A percentile compares a stretch with the other conserved stretches of the same genome.
Conservation (phyloP, 2,329 filamentous ascomycete genomes). For the Conoideocrella luteorostrata region DNA sequence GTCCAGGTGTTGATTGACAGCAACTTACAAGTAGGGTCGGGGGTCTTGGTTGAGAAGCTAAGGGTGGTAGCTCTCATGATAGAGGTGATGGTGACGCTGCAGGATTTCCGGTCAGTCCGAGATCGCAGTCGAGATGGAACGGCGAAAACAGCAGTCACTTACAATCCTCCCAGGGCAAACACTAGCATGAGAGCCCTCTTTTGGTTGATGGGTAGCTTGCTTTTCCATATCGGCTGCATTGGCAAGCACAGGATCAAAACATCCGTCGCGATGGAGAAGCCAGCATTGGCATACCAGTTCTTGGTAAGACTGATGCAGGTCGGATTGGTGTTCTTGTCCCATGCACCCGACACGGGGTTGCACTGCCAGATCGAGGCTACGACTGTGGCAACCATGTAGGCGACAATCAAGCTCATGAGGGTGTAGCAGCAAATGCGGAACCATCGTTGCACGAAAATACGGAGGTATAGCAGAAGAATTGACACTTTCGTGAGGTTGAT, state of each 20-base stretch:
- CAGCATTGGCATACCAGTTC: conserved; percentile 44
- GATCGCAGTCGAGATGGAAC: too few species aligned
- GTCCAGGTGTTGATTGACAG: background rate
- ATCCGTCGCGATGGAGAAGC: conserved; percentile 40
- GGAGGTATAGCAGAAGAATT: conserved; percentile 46
- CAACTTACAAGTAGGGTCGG: conserved; percentile 28
- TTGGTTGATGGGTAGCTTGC: conserved; percentile 34
- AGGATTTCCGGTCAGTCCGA: background rate
- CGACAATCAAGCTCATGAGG: conserved; percentile 34
- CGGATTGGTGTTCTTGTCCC: conserved; percentile 35
- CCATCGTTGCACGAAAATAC: conserved; percentile 42
- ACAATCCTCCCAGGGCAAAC: conserved; percentile 37
- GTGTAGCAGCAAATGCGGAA: conserved; percentile 38
- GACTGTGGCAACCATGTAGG: conserved; percentile 40
- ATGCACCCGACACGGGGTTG: conserved; percentile 38
- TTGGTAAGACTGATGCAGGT: conserved; percentile 38
- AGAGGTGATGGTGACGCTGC: conserved; percentile 33
- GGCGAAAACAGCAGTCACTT: conserved; percentile 21
- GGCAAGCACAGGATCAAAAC: conserved; percentile 39
- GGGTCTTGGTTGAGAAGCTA: conserved; percentile 30
- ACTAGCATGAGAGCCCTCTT: conserved; percentile 36
- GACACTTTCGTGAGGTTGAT: conserved; percentile 48
- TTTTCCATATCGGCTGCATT: conserved; percentile 38
- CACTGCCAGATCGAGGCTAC: conserved; percentile 44
- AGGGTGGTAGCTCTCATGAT: conserved; percentile 35